Conservation (phyloP, 768 basidiomycete species). For the Podaxis sp. region DNA sequence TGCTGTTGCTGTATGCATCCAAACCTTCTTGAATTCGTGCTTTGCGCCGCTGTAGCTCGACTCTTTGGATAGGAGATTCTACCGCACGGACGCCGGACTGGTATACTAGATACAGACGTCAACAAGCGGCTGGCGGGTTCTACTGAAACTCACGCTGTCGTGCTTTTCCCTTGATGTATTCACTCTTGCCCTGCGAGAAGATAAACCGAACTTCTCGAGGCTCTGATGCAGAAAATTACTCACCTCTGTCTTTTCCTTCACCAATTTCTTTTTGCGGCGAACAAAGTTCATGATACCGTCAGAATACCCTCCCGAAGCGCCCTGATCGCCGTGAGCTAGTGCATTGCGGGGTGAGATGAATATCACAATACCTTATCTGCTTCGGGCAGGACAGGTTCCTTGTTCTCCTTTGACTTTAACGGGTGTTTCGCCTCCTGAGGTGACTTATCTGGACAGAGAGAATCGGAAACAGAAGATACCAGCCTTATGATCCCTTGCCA, state of each 20-base stretch:
- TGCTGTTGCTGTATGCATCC: constrained; percentile 34
- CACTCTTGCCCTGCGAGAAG: background rate
- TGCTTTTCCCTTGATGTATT: constrained; percentile 2
- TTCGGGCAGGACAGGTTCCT: background rate
- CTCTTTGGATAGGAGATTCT: background rate
- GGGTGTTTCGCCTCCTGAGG: background rate
- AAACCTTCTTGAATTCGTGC: constrained; percentile 41
- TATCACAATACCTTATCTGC: background rate
- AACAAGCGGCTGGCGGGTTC: background rate
- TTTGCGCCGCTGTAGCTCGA: constrained; percentile 32
- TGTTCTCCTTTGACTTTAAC: background rate
- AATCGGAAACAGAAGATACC: background rate
- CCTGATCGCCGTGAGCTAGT: background rate
- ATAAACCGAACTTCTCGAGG: background rate
- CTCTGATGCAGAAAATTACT: background rate
- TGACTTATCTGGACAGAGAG: background rate
- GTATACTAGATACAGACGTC: background rate
- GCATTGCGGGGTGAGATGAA: background rate
- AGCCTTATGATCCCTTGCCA: constrained; percentile 4
- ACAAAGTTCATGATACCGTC: background rate
- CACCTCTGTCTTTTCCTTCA: background rate
- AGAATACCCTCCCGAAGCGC: background rate
- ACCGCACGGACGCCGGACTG: background rate
- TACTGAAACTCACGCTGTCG: background rate
- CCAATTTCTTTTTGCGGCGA: background rate